A percentile compares a stretch with the other conserved stretches of the same genome.
Evolutionary conservation across 805 yeast species (phyloP).

Genomic region (Suhomyces emberorum): DNA sequence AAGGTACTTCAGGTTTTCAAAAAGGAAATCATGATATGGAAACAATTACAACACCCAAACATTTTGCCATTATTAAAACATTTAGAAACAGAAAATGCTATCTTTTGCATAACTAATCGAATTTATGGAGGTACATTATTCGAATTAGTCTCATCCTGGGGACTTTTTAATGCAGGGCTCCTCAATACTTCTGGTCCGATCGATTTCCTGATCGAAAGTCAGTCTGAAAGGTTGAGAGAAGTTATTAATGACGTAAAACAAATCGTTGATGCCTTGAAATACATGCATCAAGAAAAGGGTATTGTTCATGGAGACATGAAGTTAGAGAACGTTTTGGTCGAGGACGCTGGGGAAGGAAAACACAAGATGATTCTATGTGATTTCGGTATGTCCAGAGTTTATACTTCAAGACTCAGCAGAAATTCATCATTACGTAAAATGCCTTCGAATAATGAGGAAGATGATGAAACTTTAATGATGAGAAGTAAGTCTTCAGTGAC

Average conservation of each 20-base stretch:
- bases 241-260: slow-evolving; percentile 42
- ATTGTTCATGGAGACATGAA: slow-evolving; percentile 82
- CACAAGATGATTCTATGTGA: slow-evolving; percentile 66
- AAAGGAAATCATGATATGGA: slow-evolving; percentile 78
- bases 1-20: slow-evolving; percentile 56
- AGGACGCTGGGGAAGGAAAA: slow-evolving; percentile 25
- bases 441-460: not conserved
- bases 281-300: slow-evolving; percentile 52
- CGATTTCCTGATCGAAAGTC: slow-evolving; percentile 23
- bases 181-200: slow-evolving; percentile 25
- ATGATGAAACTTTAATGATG: slow-evolving; percentile 18
- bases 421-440: slow-evolving; percentile 8
- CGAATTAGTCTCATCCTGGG: slow-evolving; percentile 71
- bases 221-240: slow-evolving; percentile 33
- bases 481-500: slow-evolving; percentile 35
- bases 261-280: slow-evolving; percentile 55
- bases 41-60: slow-evolving; percentile 57
- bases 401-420: slow-evolving; percentile 23
- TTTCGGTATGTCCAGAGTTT: slow-evolving; percentile 73
- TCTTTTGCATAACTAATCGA: slow-evolving; percentile 69
- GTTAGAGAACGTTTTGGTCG: slow-evolving; percentile 73
- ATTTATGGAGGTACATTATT: slow-evolving; percentile 77
- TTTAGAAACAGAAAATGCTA: slow-evolving; percentile 56
- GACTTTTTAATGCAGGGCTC: slow-evolving; percentile 35
- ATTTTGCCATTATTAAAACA: slow-evolving; percentile 62